phyloP scores from a whole-genome alignment of 345 rosid genomes.

The Rhizophora apiculata region DNA sequence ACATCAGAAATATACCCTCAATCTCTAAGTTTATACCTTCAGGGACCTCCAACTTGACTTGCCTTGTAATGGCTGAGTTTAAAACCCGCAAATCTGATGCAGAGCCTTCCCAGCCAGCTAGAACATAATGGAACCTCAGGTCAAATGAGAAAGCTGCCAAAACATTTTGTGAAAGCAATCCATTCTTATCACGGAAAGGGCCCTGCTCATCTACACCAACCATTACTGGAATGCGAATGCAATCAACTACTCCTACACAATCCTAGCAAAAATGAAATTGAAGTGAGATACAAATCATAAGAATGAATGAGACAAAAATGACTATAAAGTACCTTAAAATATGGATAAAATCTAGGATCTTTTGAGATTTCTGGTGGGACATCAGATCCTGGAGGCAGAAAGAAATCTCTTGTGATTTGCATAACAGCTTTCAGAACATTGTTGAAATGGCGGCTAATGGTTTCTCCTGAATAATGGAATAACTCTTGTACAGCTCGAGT shows the following conservation, averaged over 20 bases:
- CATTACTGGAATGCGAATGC: conserved; percentile 78
- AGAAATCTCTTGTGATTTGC: conserved; percentile 68
- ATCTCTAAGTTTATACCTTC: conserved; percentile 44
- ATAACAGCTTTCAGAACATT: conserved; percentile 76
- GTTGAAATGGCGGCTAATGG: conserved; percentile 94
- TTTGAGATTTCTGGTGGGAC: conserved; percentile 44
- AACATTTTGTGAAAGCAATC: conserved; percentile 77
- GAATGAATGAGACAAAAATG: conserved; percentile 3
- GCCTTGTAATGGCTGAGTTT: conserved; percentile 71
- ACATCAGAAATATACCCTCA: not conserved
- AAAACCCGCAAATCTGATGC: conserved; percentile 78
- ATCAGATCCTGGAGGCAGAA: conserved; percentile 53
- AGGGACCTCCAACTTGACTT: conserved; percentile 61
- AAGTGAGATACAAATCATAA: conserved; percentile 11
- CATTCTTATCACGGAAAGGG: conserved; percentile 69
- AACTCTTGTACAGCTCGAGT: conserved; percentile 85
- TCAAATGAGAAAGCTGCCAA: conserved; percentile 81
- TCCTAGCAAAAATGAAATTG: conserved; percentile 40
- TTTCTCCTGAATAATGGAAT: conserved; percentile 80
- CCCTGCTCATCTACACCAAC: conserved; percentile 95
- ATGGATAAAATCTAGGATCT: conserved; percentile 59
- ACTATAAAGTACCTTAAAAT: conserved; percentile 58
- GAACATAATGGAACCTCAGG: conserved; percentile 74
- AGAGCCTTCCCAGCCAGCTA: conserved; percentile 98
- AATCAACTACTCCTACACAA: conserved; percentile 80